Percentiles rank a stretch among this genome's conserved stretches.
phyloP scores from a whole-genome alignment of 1,139 yeast species.

The Scheffersomyces segobiensis region DNA sequence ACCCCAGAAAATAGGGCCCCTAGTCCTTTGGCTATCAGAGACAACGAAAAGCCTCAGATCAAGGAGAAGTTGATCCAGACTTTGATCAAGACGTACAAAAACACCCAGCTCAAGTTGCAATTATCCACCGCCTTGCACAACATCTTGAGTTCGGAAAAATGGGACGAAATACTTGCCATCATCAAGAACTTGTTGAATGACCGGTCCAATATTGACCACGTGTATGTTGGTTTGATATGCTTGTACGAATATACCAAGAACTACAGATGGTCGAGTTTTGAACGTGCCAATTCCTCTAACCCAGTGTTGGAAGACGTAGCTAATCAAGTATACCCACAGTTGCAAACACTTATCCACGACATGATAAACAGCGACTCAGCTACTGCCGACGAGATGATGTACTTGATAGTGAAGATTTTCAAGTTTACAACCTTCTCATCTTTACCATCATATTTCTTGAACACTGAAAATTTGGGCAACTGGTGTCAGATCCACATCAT shows the following conservation, averaged over 20 bases:
- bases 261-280: slow-evolving; percentile 57
- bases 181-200: slow-evolving; percentile 45
- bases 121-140: slow-evolving; percentile 43
- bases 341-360: slow-evolving; percentile 50
- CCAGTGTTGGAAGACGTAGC: slow-evolving; percentile 51
- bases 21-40: slow-evolving; percentile 32
- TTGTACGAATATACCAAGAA: slow-evolving; percentile 56
- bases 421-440: slow-evolving; percentile 59
- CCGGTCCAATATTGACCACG: slow-evolving; percentile 48
- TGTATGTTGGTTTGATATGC: slow-evolving; percentile 58
- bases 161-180: slow-evolving; percentile 43
- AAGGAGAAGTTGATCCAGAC: slow-evolving; percentile 54
- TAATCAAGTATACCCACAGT: slow-evolving; percentile 51
- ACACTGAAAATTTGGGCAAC: slow-evolving; percentile 50
- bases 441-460: slow-evolving; percentile 59
- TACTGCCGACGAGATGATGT: slow-evolving; percentile 56
- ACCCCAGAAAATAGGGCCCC: slow-evolving; percentile 38
- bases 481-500: slow-evolving; percentile 67
- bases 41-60: slow-evolving; percentile 51
- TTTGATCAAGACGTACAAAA: slow-evolving; percentile 36
- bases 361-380: slow-evolving; percentile 29
- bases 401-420: slow-evolving; percentile 63
- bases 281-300: slow-evolving; percentile 40
- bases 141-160: slow-evolving; percentile 44
- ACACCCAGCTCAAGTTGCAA: slow-evolving; percentile 38